Conservation (phyloP, 768 basidiomycete genomes). For the Phaeotremella skinneri region DNA sequence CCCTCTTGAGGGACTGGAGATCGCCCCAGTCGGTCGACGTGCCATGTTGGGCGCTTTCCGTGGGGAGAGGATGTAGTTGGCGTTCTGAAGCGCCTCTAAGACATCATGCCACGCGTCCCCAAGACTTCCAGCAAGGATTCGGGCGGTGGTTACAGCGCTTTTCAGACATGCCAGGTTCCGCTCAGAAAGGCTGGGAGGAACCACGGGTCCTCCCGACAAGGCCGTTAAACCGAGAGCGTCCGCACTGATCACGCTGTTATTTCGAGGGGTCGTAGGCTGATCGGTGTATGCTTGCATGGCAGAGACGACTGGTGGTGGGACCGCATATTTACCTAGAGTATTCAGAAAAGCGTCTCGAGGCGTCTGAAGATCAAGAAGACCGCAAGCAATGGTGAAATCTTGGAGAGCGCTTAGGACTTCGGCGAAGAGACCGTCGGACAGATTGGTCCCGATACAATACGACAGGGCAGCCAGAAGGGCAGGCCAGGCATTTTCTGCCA, state of each 20-base stretch:
- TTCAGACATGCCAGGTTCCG: conserved; percentile 89
- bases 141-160: conserved; percentile 69
- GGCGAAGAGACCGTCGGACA: conserved; percentile 87
- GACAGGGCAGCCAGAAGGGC: conserved; percentile 85
- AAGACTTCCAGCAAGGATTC: conserved; percentile 78
- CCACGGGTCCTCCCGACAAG: conserved; percentile 18
- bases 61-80: conserved; percentile 73
- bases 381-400: conserved; percentile 79
- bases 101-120: conserved; percentile 91
- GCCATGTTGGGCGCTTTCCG: conserved; percentile 19
- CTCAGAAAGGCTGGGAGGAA: conserved; percentile 75
- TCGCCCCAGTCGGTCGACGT: conserved; percentile 27
- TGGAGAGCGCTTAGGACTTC: conserved; percentile 80
- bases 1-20: conserved; percentile 21
- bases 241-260: conserved; percentile 35
- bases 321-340: conserved; percentile 82
- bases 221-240: conserved; percentile 50
- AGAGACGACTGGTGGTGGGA: conserved; percentile 85
- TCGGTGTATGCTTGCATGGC: conserved; percentile 63
- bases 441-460: conserved; percentile 82
- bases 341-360: conserved; percentile 92
- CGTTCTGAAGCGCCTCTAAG: conserved; percentile 87
- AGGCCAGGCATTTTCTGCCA: conserved; percentile 88
- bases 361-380: conserved; percentile 78
- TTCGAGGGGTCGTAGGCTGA: conserved; percentile 27